Evolutionary conservation across 192 early-diverging fungal species (phyloP).

Genomic region (Coemansia sp.): DNA sequence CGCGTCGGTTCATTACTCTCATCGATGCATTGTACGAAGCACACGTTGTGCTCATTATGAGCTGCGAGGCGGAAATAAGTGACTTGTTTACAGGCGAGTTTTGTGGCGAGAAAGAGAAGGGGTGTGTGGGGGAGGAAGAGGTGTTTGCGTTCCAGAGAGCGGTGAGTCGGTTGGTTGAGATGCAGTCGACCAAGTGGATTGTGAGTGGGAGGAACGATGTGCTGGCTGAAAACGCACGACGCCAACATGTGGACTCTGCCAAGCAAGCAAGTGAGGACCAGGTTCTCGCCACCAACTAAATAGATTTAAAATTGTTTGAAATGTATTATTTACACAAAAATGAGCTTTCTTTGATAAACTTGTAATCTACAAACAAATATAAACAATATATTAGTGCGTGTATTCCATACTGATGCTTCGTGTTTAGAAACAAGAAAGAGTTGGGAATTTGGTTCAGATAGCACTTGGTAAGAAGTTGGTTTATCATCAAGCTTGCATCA

Average conservation of each 20-base stretch:
- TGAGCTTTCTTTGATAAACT: too few relatives aligned
- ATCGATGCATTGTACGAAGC: slow-evolving; percentile 92
- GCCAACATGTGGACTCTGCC: slow-evolving; percentile 13
- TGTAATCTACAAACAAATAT: too few relatives aligned
- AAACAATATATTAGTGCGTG: too few relatives aligned
- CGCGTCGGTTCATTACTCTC: slow-evolving; percentile 89
- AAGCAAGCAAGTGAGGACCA: not conserved
- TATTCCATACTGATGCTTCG: too few relatives aligned
- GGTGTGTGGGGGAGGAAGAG: slow-evolving; percentile 78
- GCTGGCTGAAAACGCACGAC: slow-evolving; percentile 39
- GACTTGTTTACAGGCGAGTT: slow-evolving; percentile 71
- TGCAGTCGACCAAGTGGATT: slow-evolving; percentile 82
- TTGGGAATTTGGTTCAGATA: slow-evolving; percentile 19
- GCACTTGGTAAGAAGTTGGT: slow-evolving; percentile 38
- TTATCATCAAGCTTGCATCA: slow-evolving; percentile 55
- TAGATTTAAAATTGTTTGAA: too few relatives aligned
- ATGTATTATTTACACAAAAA: not conserved
- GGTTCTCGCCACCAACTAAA: too few relatives aligned
- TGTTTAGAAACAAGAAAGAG: too few relatives aligned
- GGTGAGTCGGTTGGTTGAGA: slow-evolving; percentile 86
- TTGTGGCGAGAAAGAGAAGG: slow-evolving; percentile 48
- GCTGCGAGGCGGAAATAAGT: slow-evolving; percentile 65
- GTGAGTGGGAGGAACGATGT: slow-evolving; percentile 27
- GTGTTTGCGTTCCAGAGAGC: slow-evolving; percentile 95
- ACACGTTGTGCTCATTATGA: slow-evolving; percentile 68